These are phyloP conservation scores for Pseudogymnoascus sp. DNA, from an alignment of 2,329 filamentous ascomycete species.

Conservation along the genomic window DNA sequence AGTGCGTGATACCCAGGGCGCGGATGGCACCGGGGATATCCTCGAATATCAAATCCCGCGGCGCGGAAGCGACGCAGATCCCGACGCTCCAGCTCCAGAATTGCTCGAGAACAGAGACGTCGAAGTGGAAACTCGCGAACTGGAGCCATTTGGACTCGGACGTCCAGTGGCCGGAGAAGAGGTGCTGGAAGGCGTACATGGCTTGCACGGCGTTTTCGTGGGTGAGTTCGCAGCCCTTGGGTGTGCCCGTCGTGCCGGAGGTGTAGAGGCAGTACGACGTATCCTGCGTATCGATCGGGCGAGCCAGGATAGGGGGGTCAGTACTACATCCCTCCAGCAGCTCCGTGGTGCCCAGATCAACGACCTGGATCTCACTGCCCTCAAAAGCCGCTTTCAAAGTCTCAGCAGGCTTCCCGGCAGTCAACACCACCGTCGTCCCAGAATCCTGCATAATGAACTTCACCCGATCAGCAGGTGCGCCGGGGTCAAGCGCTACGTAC, in stretches of 20 bases:
- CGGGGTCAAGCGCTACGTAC: slow-evolving; percentile 34
- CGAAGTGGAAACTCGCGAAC: slow-evolving; percentile 91
- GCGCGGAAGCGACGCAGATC: slow-evolving; percentile 73
- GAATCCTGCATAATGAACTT: slow-evolving; percentile 50
- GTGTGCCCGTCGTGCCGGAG: slow-evolving; percentile 32
- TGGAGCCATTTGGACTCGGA: slow-evolving; percentile 69
- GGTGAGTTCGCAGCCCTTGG: slow-evolving; percentile 63
- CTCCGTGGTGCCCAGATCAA: slow-evolving; percentile 23
- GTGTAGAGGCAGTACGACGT: slow-evolving; percentile 31
- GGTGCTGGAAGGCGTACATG: slow-evolving; percentile 73
- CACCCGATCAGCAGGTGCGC: slow-evolving; percentile 28
- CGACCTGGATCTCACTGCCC: slow-evolving; percentile 15
- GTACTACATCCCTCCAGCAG: slow-evolving; percentile 13
- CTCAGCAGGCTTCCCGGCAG: slow-evolving; percentile 38
- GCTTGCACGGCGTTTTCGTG: slow-evolving; percentile 86
- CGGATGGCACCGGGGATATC: slow-evolving; percentile 69
- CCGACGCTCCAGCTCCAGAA: slow-evolving; percentile 95
- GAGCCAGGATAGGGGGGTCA: slow-evolving; percentile 21
- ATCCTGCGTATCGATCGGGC: slow-evolving; percentile 21
- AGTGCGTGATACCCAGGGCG: slow-evolving; percentile 70
- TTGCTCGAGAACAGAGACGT: slow-evolving; percentile 86
- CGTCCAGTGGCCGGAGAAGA: slow-evolving; percentile 72
- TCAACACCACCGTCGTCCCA: slow-evolving; percentile 53
- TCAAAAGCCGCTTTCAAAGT: slow-evolving; percentile 29
- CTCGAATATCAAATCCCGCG: slow-evolving; percentile 76